phyloP scores from a whole-genome alignment of 1,284 basidiomycete genomes.

The Gomphus bonarii region DNA sequence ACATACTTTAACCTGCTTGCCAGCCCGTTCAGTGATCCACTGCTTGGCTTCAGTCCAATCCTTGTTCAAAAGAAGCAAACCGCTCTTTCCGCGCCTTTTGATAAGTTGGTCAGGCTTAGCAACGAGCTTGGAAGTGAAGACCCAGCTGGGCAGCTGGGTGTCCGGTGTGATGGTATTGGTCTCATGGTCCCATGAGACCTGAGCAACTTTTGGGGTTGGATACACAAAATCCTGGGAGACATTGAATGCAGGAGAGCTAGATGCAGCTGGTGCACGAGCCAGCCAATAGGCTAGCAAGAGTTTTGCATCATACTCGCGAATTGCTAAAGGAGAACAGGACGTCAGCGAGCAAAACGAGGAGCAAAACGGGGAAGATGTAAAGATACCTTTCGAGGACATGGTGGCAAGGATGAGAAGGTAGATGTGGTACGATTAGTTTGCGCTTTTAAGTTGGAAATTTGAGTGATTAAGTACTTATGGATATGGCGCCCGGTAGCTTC shows the following conservation, averaged over 20 bases:
- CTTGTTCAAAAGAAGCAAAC: constrained; percentile 91
- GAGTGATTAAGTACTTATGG: background rate
- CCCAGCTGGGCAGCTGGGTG: constrained; percentile 71
- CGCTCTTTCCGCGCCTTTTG: constrained; percentile 98
- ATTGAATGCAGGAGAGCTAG: constrained; percentile 32
- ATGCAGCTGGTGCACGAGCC: constrained; percentile 65
- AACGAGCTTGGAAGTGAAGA: constrained; percentile 82
- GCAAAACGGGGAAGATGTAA: background rate
- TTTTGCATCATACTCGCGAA: constrained; percentile 93
- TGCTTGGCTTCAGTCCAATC: constrained; percentile 76
- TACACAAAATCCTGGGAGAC: constrained; percentile 55
- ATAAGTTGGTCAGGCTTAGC: constrained; percentile 97
- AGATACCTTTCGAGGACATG: constrained; percentile 12
- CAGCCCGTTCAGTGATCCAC: constrained; percentile 87
- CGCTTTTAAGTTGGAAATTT: background rate
- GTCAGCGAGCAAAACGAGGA: background rate
- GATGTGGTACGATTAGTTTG: background rate
- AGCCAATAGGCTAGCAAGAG: constrained; percentile 92
- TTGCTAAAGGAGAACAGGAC: constrained; percentile 43
- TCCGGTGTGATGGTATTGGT: constrained; percentile 78
- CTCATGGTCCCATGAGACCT: constrained; percentile 80
- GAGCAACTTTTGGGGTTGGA: constrained; percentile 64
- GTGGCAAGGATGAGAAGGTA: background rate
- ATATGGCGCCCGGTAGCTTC: background rate
- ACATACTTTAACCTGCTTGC: constrained; percentile 83